phyloP scores from a whole-genome alignment of 2,329 filamentous ascomycete species.

The Pseudogymnoascus sp. region DNA sequence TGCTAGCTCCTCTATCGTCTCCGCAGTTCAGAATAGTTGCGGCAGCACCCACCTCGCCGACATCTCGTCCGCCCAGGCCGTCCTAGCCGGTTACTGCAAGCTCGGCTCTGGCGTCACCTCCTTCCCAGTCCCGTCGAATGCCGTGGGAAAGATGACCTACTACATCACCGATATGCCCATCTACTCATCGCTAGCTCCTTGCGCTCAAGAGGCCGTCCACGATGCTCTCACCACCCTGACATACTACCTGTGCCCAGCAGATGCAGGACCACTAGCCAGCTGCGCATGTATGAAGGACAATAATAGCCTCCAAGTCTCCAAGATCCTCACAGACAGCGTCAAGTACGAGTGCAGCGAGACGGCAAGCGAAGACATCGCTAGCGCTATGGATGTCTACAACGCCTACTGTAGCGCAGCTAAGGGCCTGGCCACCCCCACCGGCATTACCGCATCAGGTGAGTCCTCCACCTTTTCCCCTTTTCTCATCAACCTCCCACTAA shows the following conservation, averaged over 20 bases:
- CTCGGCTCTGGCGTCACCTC: conserved; percentile 44
- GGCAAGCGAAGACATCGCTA: conserved; percentile 40
- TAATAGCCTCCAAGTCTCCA: conserved; percentile 40
- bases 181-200: conserved; percentile 40
- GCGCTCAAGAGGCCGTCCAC: conserved; percentile 41
- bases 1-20: conserved; percentile 40
- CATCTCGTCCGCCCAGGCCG: conserved; percentile 42
- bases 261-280: conserved; percentile 45
- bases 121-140: conserved; percentile 41
- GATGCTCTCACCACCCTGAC: conserved; percentile 37
- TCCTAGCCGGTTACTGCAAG: conserved; percentile 48
- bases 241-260: conserved; percentile 38
- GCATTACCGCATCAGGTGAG: conserved; percentile 37
- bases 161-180: conserved; percentile 47
- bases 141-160: conserved; percentile 51
- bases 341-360: conserved; percentile 41
- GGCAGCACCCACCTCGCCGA: conserved; percentile 40
- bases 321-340: conserved; percentile 39
- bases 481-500: neutral
- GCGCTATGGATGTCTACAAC: conserved; percentile 41
- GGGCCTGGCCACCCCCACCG: conserved; percentile 35
- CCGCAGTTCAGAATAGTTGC: conserved; percentile 40
- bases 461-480: conserved; percentile 6
- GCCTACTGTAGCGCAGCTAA: conserved; percentile 47
- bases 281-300: conserved; percentile 47